phyloP scores from a whole-genome alignment of 139 green algal species.

The Chlamydomonas schloesseri region DNA sequence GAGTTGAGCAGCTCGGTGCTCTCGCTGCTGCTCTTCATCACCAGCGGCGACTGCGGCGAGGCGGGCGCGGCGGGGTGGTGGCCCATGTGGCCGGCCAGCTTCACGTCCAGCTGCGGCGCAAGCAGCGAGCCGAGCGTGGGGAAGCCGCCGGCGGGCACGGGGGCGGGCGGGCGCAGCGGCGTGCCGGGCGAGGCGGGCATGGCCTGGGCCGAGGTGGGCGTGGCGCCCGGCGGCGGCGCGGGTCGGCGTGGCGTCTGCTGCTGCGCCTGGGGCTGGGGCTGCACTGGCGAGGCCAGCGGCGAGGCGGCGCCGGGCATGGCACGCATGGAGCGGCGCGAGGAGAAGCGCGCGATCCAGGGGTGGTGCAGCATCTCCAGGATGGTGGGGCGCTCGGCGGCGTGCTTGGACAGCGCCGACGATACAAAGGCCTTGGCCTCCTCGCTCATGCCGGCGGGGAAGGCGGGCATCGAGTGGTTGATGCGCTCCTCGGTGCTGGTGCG shows the following conservation, averaged over 20 bases:
- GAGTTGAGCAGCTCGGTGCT: slow-evolving; percentile 6
- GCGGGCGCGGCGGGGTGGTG: slow-evolving; percentile 21
- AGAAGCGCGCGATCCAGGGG: slow-evolving; percentile 65
- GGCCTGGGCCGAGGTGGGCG: background rate
- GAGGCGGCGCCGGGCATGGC: background rate
- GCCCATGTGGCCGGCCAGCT: background rate
- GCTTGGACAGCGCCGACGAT: slow-evolving; percentile 59
- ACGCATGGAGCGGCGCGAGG: slow-evolving; percentile 57
- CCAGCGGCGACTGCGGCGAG: slow-evolving; percentile 36
- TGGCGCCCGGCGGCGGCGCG: background rate
- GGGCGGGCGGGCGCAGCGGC: slow-evolving; percentile 25
- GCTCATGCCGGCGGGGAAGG: slow-evolving; percentile 50
- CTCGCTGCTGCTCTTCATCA: slow-evolving; percentile 39
- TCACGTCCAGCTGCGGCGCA: background rate
- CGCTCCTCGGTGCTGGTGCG: slow-evolving; percentile 63
- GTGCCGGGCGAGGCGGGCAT: slow-evolving; percentile 3
- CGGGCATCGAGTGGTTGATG: slow-evolving; percentile 55
- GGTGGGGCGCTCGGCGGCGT: slow-evolving; percentile 55
- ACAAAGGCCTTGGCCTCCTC: slow-evolving; percentile 63
- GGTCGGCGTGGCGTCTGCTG: slow-evolving; percentile 28
- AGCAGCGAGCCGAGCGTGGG: slow-evolving; percentile 34
- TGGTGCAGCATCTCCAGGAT: slow-evolving; percentile 69
- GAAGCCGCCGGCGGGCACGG: background rate
- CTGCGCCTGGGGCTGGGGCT: background rate
- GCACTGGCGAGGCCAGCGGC: background rate